Evolutionary conservation across 1,139 yeast genomes (phyloP).

Genomic region (Oligophagozyma castellii): DNA sequence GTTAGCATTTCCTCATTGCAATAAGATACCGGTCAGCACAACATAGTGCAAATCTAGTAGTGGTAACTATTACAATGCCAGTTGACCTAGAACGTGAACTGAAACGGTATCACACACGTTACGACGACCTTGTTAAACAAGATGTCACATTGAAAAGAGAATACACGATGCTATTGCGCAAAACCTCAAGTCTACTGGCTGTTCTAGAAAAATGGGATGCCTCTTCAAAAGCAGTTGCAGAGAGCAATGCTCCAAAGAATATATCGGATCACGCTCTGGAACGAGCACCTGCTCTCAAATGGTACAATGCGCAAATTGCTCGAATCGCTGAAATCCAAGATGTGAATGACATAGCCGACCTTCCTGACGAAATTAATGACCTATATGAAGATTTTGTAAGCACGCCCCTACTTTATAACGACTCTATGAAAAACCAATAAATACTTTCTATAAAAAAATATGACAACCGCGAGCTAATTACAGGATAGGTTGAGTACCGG

Average conservation of each 20-base stretch:
- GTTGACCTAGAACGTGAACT: no score
- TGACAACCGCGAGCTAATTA: no score
- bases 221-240: constrained; percentile 2
- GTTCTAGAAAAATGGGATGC: constrained; percentile 15
- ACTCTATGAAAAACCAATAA: constrained; percentile 5
- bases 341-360: constrained; percentile 7
- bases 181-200: constrained; percentile 18
- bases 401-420: constrained; percentile 20
- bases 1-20: no score
- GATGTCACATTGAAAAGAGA: constrained; percentile 19
- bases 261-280: constrained; percentile 11
- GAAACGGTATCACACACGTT: constrained; percentile 12
- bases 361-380: constrained; percentile 18
- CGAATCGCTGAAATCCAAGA: constrained; percentile 6
- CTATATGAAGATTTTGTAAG: constrained; percentile 18
- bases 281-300: constrained; percentile 15
- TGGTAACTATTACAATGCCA: no score
- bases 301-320: constrained; percentile 17
- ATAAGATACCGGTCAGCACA: no score
- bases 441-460: neutral
- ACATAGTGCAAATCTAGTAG: no score
- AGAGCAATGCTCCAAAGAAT: constrained; percentile 4
- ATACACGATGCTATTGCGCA: constrained; percentile 21
- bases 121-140: constrained; percentile 22
- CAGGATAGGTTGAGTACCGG: no score